Conservation (phyloP, 2,329 filamentous ascomycete species). For the Neonectria neomacrospora region DNA sequence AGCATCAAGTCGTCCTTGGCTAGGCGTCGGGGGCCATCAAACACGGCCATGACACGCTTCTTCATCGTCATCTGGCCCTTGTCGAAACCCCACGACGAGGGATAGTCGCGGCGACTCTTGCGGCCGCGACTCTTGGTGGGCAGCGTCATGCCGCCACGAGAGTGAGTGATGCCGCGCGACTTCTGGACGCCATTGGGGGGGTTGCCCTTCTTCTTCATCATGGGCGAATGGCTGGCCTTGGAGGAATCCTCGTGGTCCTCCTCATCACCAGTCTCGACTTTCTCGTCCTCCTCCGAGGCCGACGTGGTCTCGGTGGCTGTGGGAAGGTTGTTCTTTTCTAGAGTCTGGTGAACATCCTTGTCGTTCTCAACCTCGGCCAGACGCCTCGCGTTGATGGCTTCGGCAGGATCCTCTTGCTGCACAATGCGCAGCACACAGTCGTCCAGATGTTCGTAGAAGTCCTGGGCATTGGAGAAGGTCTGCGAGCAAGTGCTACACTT, state of each 20-base stretch:
- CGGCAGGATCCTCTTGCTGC: constrained; percentile 75
- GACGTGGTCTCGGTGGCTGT: constrained; percentile 53
- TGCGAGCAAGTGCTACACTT: constrained; percentile 95
- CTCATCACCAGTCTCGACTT: constrained; percentile 64
- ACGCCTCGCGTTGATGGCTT: constrained; percentile 74
- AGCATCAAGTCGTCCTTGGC: constrained; percentile 99
- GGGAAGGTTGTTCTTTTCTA: constrained; percentile 72
- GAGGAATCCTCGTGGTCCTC: constrained; percentile 58
- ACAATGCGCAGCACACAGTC: constrained; percentile 78
- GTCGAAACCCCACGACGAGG: constrained; percentile 91
- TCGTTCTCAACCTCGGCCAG: constrained; percentile 75
- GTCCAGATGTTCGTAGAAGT: constrained; percentile 98
- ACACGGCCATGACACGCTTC: constrained; percentile 94
- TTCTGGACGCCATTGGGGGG: constrained; percentile 69
- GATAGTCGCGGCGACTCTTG: constrained; percentile 94
- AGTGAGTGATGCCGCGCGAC: constrained; percentile 80
- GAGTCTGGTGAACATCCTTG: constrained; percentile 68
- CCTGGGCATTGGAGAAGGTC: constrained; percentile 92
- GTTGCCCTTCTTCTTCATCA: constrained; percentile 67
- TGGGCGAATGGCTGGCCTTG: constrained; percentile 56
- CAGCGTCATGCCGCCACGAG: constrained; percentile 75
- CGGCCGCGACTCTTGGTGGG: constrained; percentile 72
- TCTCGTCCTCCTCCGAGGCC: constrained; percentile 64
- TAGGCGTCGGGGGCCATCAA: constrained; percentile 85
- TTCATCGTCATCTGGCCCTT: constrained; percentile 97